phyloP scores from a whole-genome alignment of 75 land plant species.

The Sequoiadendron giganteum region DNA sequence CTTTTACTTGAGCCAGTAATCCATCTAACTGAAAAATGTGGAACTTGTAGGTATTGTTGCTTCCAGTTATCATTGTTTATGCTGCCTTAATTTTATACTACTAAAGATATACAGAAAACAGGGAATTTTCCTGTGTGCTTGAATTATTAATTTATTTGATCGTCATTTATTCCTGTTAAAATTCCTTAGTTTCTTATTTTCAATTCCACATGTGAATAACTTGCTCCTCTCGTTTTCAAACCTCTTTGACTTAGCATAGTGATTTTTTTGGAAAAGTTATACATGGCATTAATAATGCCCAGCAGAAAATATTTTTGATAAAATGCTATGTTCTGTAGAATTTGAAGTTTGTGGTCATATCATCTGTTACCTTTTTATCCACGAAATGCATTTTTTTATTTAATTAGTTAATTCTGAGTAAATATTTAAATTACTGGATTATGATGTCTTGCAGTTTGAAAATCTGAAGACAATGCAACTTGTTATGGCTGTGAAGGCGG shows the following conservation, averaged over 20 bases:
- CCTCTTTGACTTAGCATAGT: background rate
- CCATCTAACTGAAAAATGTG: background rate
- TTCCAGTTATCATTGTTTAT: background rate
- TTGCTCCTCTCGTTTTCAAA: background rate
- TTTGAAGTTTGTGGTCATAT: background rate
- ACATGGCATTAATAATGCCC: too few relatives aligned
- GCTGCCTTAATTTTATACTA: background rate
- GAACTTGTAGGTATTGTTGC: background rate
- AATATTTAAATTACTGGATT: background rate
- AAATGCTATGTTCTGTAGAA: background rate
- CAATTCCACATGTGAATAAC: background rate
- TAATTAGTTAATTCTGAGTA: background rate
- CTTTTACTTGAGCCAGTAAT: background rate
- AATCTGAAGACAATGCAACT: constrained; percentile 61
- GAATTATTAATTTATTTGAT: background rate
- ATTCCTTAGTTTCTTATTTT: background rate
- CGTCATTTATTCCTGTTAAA: background rate
- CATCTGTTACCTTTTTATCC: background rate
- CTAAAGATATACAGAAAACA: background rate
- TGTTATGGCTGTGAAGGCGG: constrained; percentile 72
- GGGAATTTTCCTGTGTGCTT: background rate
- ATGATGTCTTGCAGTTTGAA: constrained; percentile 49
- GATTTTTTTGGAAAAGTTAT: background rate
- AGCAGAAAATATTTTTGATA: background rate
- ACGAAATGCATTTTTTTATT: background rate